phyloP scores from a whole-genome alignment of 495 filamentous ascomycete species.

The Xylaria castorea region DNA sequence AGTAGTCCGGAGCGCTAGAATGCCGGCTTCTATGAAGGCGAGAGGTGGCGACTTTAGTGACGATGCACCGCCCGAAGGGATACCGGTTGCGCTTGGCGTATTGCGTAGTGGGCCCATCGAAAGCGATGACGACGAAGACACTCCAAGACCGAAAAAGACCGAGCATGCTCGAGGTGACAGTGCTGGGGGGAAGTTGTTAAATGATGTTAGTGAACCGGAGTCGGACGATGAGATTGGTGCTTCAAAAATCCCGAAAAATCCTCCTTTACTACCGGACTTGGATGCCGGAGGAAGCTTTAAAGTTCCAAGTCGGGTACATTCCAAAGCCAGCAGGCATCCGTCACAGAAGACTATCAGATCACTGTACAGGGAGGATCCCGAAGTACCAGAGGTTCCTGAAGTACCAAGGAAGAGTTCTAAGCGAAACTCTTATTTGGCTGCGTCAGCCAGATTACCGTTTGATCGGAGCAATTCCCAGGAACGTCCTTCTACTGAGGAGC shows the following conservation, averaged over 20 bases:
- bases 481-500: conserved; percentile 56
- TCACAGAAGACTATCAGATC: conserved; percentile 39
- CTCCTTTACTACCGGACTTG: conserved; percentile 66
- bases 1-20: conserved; percentile 85
- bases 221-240: conserved; percentile 51
- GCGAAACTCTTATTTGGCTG: conserved; percentile 49
- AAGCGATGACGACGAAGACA: conserved; percentile 62
- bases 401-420: conserved; percentile 71
- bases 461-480: conserved; percentile 62
- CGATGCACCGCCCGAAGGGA: conserved; percentile 58
- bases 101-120: conserved; percentile 64
- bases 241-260: conserved; percentile 55
- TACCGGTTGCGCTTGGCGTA: conserved; percentile 64
- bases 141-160: conserved; percentile 35
- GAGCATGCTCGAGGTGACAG: conserved; percentile 34
- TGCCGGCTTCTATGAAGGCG: conserved; percentile 64
- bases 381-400: conserved; percentile 45
- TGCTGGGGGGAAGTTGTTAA: conserved; percentile 52
- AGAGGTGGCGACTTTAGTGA: conserved; percentile 60
- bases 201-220: conserved; percentile 50
- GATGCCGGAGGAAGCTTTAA: conserved; percentile 68
- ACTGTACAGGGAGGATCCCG: conserved; percentile 22
- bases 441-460: conserved; percentile 64
- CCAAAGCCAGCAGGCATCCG: conserved; percentile 57
- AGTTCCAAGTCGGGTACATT: conserved; percentile 68